Evolutionary conservation across 148 eudicot species (phyloP).

Genomic region (Drosera capensis): DNA sequence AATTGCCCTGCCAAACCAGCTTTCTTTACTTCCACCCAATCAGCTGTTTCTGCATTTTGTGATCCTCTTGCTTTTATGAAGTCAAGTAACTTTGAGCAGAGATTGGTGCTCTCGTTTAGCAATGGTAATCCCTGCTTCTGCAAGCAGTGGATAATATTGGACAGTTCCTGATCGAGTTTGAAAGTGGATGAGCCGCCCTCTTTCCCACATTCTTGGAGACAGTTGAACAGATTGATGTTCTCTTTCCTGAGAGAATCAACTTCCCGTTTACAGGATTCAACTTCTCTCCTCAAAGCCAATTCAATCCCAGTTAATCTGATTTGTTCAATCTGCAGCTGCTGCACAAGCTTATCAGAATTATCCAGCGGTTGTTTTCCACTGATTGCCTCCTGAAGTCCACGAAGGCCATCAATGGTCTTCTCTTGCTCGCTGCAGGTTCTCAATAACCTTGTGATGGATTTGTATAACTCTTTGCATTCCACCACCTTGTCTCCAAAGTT

Average conservation of each 20-base stretch:
- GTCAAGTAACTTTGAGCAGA: conserved; percentile 50
- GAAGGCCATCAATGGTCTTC: conserved; percentile 66
- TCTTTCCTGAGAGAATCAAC: conserved; percentile 67
- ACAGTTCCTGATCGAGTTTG: conserved; percentile 63
- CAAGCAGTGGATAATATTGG: conserved; percentile 37
- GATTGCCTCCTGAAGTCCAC: conserved; percentile 39
- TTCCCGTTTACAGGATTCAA: conserved; percentile 48
- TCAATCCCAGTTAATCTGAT: conserved; percentile 69
- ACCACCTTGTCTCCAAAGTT: conserved; percentile 48
- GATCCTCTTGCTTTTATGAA: conserved; percentile 34
- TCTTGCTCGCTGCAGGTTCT: conserved; percentile 80
- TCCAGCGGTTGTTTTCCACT: conserved; percentile 29
- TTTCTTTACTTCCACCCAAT: conserved; percentile 12
- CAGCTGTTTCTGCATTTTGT: conserved; percentile 18
- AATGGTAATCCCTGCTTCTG: conserved; percentile 48
- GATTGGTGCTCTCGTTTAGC: conserved; percentile 41
- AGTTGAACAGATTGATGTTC: conserved; percentile 58
- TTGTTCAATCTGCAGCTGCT: conserved; percentile 65
- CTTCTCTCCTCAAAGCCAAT: conserved; percentile 60
- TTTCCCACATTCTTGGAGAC: conserved; percentile 37
- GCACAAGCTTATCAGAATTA: conserved; percentile 37
- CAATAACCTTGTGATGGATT: conserved; percentile 33
- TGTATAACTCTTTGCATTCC: conserved; percentile 73
- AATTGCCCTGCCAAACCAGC: conserved; percentile 39
- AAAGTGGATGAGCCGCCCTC: conserved; percentile 37